These are phyloP conservation scores for Suhomyces maxii DNA, from an alignment of 1,139 yeast genomes.

Conservation along the genomic window DNA sequence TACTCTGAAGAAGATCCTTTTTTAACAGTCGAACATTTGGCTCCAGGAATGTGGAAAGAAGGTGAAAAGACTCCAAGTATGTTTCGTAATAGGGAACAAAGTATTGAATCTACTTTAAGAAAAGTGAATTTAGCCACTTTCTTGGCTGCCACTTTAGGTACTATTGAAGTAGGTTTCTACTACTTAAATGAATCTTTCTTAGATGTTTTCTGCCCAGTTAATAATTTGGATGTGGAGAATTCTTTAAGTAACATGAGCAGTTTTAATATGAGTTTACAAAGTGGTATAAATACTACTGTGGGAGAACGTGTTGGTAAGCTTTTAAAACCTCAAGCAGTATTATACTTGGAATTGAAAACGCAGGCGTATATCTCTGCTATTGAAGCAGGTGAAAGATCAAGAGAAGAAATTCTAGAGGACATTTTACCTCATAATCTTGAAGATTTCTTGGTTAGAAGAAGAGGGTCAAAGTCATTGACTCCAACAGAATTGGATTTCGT, in stretches of 20 bases:
- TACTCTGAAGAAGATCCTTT: slow-evolving; percentile 71
- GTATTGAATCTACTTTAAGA: slow-evolving; percentile 68
- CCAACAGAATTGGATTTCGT: slow-evolving; percentile 75
- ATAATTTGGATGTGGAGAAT: slow-evolving; percentile 44
- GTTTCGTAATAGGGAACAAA: slow-evolving; percentile 60
- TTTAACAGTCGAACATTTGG: slow-evolving; percentile 57
- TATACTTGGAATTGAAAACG: slow-evolving; percentile 84
- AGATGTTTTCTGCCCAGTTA: slow-evolving; percentile 77
- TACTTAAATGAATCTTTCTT: slow-evolving; percentile 80
- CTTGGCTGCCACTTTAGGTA: slow-evolving; percentile 78
- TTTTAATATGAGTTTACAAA: slow-evolving; percentile 36
- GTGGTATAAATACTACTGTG: slow-evolving; percentile 37
- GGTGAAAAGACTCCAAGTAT: slow-evolving; percentile 60
- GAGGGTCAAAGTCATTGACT: slow-evolving; percentile 45
- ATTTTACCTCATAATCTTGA: slow-evolving; percentile 71
- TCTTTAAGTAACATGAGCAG: slow-evolving; percentile 42
- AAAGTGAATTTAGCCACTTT: slow-evolving; percentile 88
- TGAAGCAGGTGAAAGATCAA: slow-evolving; percentile 67
- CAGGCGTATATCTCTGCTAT: slow-evolving; percentile 92
- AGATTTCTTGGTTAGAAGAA: slow-evolving; percentile 48
- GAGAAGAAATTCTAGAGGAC: slow-evolving; percentile 70
- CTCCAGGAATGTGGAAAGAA: slow-evolving; percentile 67
- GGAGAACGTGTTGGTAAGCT: slow-evolving; percentile 58
- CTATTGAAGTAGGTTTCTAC: slow-evolving; percentile 84
- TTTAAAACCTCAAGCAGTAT: slow-evolving; percentile 74